These are phyloP conservation scores for Hymenotorrendiella dingleyae DNA, from an alignment of 2,329 filamentous ascomycete species.

Conservation along the genomic window DNA sequence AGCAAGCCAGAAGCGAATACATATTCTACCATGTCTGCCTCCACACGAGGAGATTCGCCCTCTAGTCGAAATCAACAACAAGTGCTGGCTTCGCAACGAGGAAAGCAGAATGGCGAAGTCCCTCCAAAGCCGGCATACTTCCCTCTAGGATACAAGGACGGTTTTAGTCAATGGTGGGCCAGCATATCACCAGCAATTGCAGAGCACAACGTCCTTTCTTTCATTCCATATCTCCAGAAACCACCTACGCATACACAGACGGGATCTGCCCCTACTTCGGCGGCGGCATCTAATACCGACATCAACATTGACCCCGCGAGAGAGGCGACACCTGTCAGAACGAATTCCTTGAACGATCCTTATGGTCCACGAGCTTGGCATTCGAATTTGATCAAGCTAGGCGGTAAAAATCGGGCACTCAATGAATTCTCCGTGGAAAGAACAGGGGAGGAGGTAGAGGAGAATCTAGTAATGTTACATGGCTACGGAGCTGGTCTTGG, in stretches of 20 bases:
- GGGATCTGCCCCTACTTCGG: constrained; percentile 43
- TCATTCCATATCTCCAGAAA: constrained; percentile 74
- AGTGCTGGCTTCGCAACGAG: constrained; percentile 42
- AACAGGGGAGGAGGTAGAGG: constrained; percentile 68
- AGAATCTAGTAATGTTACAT: constrained; percentile 92
- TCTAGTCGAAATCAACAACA: constrained; percentile 38
- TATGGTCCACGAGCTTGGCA: constrained; percentile 82
- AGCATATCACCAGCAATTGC: constrained; percentile 75
- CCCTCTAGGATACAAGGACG: constrained; percentile 86
- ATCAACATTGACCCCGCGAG: constrained; percentile 33
- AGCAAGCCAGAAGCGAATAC: constrained; percentile 15
- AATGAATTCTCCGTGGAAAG: constrained; percentile 58
- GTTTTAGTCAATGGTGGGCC: constrained; percentile 91
- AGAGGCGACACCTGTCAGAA: constrained; percentile 36
- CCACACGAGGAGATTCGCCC: constrained; percentile 25
- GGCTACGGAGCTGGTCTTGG: constrained; percentile 94
- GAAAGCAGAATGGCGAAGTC: constrained; percentile 31
- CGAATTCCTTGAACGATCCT: constrained; percentile 58
- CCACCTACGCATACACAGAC: constrained; percentile 52
- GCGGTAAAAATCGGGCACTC: constrained; percentile 76
- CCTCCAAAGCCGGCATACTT: constrained; percentile 49
- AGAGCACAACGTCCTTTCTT: constrained; percentile 82
- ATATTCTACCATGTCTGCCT: constrained; percentile 30
- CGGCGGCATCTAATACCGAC: constrained; percentile 33
- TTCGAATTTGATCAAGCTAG: constrained; percentile 75